phyloP scores from a whole-genome alignment of 148 eudicot genomes.

The Polygonum maritimum region DNA sequence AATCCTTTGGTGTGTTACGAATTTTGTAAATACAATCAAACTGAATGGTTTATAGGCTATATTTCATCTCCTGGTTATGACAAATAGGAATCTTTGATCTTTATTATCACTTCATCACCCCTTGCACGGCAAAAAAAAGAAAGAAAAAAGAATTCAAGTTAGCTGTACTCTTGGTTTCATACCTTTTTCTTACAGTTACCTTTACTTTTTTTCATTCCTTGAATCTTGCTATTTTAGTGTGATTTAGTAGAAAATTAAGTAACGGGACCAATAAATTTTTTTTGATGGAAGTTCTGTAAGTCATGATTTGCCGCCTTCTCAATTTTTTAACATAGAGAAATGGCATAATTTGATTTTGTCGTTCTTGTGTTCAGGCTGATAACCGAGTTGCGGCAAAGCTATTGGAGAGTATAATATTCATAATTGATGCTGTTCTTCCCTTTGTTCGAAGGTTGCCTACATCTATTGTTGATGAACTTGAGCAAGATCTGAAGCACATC shows the following conservation, averaged over 20 bases:
- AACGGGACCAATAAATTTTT: not conserved
- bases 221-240: not conserved
- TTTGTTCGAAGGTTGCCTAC: constrained; percentile 75
- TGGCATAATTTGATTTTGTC: constrained; percentile 4
- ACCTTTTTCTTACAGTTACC: not conserved
- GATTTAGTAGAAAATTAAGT: not conserved
- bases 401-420: constrained; percentile 76
- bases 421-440: constrained; percentile 84
- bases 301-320: not conserved
- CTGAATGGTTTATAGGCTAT: not conserved
- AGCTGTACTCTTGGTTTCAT: not conserved
- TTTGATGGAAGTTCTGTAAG: not conserved
- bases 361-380: constrained; percentile 56
- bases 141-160: not conserved
- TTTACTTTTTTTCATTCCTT: not conserved
- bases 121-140: not conserved
- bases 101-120: not conserved
- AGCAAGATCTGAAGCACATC: constrained; percentile 93
- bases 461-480: constrained; percentile 77
- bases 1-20: not conserved
- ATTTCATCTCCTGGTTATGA: not conserved
- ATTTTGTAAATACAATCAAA: not conserved
- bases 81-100: not conserved
- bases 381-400: constrained; percentile 62
- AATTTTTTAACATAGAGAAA: not conserved